Conservation (phyloP, 139 green algal genomes). For the Chlorella sp. region DNA sequence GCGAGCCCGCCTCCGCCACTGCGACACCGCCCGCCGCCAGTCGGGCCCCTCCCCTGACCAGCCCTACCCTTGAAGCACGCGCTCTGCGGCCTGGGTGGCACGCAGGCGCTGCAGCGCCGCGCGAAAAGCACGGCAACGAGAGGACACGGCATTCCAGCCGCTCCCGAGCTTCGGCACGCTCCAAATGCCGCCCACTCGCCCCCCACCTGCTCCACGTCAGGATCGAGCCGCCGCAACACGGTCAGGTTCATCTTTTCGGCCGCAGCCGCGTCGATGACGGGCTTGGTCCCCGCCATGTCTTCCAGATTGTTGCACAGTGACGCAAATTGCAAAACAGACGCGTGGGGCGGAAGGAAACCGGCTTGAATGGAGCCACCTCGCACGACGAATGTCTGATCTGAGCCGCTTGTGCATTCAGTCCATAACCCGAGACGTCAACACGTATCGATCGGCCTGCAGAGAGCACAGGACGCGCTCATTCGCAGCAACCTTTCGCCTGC, state of each 20-base stretch:
- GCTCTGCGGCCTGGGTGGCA: too few relatives aligned
- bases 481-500: background rate
- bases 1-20: too few relatives aligned
- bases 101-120: too few relatives aligned
- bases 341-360: background rate
- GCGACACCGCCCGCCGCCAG: too few relatives aligned
- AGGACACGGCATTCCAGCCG: background rate
- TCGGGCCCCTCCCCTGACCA: too few relatives aligned
- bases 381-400: too few relatives aligned
- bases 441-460: background rate
- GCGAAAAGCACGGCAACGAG: too few relatives aligned
- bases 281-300: conserved; percentile 43
- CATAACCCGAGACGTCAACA: background rate
- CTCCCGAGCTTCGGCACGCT: background rate
- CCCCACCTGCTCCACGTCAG: conserved; percentile 56
- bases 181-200: background rate
- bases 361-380: too few relatives aligned
- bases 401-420: too few relatives aligned
- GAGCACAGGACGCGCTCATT: background rate
- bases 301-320: conserved; percentile 37
- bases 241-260: conserved; percentile 58
- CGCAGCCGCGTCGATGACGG: conserved; percentile 37
- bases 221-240: conserved; percentile 67
- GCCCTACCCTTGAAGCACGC: too few relatives aligned
- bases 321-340: background rate